Evolutionary conservation across 2,329 filamentous ascomycete species (phyloP).

Genomic region (Emericellopsis cladophorae): DNA sequence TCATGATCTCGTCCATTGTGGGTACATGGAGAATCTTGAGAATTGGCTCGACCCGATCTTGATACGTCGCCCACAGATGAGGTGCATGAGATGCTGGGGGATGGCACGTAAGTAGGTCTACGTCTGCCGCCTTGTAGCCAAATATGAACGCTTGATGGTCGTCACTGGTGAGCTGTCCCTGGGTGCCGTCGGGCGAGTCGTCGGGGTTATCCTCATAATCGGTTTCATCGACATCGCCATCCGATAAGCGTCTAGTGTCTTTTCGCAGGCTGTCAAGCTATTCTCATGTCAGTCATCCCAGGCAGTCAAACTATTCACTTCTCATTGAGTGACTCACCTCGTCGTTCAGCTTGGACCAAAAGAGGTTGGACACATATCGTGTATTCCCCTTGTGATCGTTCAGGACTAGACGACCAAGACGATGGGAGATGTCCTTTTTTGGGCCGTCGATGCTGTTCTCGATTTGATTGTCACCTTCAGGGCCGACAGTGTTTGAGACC

Average conservation of each 20-base stretch:
- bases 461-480: background rate
- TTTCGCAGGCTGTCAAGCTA: conserved; percentile 29
- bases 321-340: conserved; percentile 33
- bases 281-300: background rate
- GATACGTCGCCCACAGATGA: conserved; percentile 57
- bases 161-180: conserved; percentile 5
- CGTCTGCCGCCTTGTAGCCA: conserved; percentile 58
- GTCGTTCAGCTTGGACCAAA: conserved; percentile 65
- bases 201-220: conserved; percentile 32
- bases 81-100: conserved; percentile 52
- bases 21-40: conserved; percentile 62
- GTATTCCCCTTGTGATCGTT: conserved; percentile 56
- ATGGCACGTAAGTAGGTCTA: conserved; percentile 52
- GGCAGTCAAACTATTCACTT: background rate
- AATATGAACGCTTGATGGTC: conserved; percentile 62
- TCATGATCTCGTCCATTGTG: conserved; percentile 47
- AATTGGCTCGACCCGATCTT: conserved; percentile 62
- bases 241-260: conserved; percentile 32
- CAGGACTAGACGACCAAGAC: conserved; percentile 57
- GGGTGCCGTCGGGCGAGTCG: conserved; percentile 7
- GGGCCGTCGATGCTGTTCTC: background rate
- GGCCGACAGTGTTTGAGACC: background rate
- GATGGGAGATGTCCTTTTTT: conserved; percentile 13
- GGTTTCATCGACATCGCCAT: conserved; percentile 35
- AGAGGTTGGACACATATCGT: conserved; percentile 63